Evolutionary conservation across 352 stramenopile species (phyloP).

Genomic region (Globisporangium polare): DNA sequence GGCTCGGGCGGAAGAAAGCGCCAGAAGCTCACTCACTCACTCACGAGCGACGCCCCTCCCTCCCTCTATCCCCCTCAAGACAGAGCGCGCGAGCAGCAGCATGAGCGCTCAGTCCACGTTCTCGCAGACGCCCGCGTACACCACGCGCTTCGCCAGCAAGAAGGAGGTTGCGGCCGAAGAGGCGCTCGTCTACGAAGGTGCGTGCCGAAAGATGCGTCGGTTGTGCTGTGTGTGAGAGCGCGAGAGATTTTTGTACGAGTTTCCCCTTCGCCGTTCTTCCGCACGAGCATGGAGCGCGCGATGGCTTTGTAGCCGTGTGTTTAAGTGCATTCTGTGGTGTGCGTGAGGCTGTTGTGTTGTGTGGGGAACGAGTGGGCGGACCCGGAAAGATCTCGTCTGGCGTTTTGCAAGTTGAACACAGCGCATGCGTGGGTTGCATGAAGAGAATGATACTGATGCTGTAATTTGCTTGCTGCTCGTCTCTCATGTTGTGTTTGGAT

Average conservation of each 20-base stretch:
- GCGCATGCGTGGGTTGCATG: not conserved
- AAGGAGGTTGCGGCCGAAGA: constrained; percentile 61
- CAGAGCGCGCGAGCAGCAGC: not conserved
- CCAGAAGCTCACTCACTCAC: not conserved
- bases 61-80: not conserved
- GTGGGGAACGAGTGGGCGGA: not conserved
- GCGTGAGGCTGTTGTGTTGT: not conserved
- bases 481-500: constrained; percentile 1
- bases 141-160: constrained; percentile 23
- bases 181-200: constrained; percentile 63
- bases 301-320: not conserved
- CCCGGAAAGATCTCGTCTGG: constrained; percentile 1
- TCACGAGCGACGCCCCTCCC: not conserved
- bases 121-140: constrained; percentile 69
- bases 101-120: constrained; percentile 79
- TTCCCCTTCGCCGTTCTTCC: not conserved
- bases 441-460: not conserved
- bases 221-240: not conserved
- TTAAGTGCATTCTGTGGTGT: not conserved
- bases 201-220: not conserved
- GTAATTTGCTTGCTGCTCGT: not conserved
- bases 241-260: constrained; percentile 7
- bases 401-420: not conserved
- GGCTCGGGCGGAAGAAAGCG: not conserved
- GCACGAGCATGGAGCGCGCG: not conserved